Evolutionary conservation across 2,329 filamentous ascomycete species (phyloP).

Genomic region (Chrysoporthe puriensis): DNA sequence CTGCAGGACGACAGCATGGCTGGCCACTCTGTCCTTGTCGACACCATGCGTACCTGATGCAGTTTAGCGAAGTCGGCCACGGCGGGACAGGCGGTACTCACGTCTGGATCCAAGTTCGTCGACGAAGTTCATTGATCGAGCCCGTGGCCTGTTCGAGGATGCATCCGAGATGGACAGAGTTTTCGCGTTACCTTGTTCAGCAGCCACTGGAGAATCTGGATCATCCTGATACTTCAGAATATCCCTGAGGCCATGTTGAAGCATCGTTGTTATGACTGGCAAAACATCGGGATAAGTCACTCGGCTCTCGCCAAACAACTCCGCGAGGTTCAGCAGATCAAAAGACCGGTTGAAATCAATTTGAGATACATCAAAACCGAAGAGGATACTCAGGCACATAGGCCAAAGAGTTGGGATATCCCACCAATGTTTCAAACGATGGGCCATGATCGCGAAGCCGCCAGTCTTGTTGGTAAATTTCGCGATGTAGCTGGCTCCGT

Average conservation of each 20-base stretch:
- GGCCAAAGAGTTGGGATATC: conserved; percentile 83
- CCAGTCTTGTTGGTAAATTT: conserved; percentile 85
- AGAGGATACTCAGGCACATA: conserved; percentile 85
- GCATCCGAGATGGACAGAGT: conserved; percentile 33
- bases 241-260: conserved; percentile 80
- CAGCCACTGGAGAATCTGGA: conserved; percentile 53
- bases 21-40: conserved; percentile 53
- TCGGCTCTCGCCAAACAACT: conserved; percentile 70
- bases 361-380: conserved; percentile 78
- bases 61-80: conserved; percentile 24
- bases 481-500: conserved; percentile 78
- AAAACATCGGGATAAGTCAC: conserved; percentile 79
- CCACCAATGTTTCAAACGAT: conserved; percentile 87
- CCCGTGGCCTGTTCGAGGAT: conserved; percentile 46
- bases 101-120: conserved; percentile 60
- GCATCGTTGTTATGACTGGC: conserved; percentile 80
- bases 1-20: conserved; percentile 70
- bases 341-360: conserved; percentile 75
- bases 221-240: conserved; percentile 66
- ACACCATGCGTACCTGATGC: conserved; percentile 44
- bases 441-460: conserved; percentile 84
- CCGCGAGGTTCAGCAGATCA: conserved; percentile 73
- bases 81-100: conserved; percentile 40
- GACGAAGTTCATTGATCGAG: conserved; percentile 69
- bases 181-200: conserved; percentile 32